A percentile compares a stretch with the other conserved stretches of the same genome.
Conservation (phyloP, 2,329 filamentous ascomycete species). For the Cladophialophora yegresii region DNA sequence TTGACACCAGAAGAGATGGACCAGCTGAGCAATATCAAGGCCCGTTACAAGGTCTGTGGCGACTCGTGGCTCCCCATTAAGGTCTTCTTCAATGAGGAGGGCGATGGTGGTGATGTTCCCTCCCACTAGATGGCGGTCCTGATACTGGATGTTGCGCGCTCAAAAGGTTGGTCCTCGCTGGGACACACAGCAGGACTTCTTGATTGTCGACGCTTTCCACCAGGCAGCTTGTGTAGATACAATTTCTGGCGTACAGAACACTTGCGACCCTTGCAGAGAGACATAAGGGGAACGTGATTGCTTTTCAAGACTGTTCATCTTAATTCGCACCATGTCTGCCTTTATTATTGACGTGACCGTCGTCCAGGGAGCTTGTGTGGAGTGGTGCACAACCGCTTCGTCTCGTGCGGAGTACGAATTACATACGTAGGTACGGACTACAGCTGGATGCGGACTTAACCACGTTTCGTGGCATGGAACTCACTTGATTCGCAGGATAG, state of each 20-base stretch:
- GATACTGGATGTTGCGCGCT: background rate
- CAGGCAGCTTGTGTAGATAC: background rate
- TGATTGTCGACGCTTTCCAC: background rate
- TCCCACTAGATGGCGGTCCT: slow-evolving; percentile 20
- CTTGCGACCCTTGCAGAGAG: background rate
- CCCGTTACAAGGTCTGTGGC: slow-evolving; percentile 79
- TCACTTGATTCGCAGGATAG: background rate
- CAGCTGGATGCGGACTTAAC: background rate
- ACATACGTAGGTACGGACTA: background rate
- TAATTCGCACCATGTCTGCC: background rate
- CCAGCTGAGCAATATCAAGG: slow-evolving; percentile 66
- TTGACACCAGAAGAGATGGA: slow-evolving; percentile 72
- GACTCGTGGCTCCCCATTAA: slow-evolving; percentile 64
- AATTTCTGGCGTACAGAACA: background rate
- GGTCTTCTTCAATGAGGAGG: slow-evolving; percentile 65
- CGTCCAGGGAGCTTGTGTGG: background rate
- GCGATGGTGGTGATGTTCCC: slow-evolving; percentile 29
- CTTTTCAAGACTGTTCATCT: background rate
- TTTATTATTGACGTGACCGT: background rate
- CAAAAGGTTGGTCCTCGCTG: background rate
- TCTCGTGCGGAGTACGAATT: too few relatives aligned
- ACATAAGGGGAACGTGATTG: background rate
- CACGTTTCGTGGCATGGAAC: background rate
- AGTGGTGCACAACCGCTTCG: background rate
- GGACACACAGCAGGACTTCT: background rate